phyloP scores from a whole-genome alignment of 768 basidiomycete species.

The Suillus subalutaceus region DNA sequence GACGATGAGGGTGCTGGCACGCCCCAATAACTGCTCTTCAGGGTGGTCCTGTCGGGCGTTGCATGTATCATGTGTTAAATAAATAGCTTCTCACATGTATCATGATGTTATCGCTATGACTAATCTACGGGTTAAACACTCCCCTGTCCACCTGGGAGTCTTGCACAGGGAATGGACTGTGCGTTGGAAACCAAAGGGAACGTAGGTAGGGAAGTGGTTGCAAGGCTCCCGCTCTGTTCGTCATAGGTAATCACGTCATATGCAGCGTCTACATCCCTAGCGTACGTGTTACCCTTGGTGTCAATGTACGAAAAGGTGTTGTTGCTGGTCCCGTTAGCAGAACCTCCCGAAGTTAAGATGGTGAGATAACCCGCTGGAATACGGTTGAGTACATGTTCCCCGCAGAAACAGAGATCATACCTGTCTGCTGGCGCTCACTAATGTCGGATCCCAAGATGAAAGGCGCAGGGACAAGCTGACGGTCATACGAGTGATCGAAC shows the following conservation, averaged over 20 bases:
- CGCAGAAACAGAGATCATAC: slow-evolving; percentile 36
- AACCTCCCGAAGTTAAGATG: slow-evolving; percentile 46
- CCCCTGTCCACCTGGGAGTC: slow-evolving; percentile 40
- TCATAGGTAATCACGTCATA: slow-evolving; percentile 66
- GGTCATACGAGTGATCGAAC: slow-evolving; percentile 73
- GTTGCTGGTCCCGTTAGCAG: slow-evolving; percentile 70
- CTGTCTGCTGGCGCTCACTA: slow-evolving; percentile 57
- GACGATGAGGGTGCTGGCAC: slow-evolving; percentile 4
- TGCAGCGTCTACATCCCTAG: slow-evolving; percentile 60
- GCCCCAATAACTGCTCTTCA: not conserved
- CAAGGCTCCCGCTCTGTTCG: slow-evolving; percentile 53
- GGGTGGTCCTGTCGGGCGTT: not conserved
- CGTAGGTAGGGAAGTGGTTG: slow-evolving; percentile 19
- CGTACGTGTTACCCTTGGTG: slow-evolving; percentile 60
- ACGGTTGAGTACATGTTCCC: slow-evolving; percentile 4
- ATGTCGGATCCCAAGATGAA: slow-evolving; percentile 63
- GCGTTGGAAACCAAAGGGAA: slow-evolving; percentile 6
- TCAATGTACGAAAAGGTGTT: slow-evolving; percentile 70
- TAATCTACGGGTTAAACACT: not conserved
- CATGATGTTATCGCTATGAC: not conserved
- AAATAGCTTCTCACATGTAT: not conserved
- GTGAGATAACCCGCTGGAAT: slow-evolving; percentile 53
- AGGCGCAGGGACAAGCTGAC: slow-evolving; percentile 58
- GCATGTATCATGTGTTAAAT: not conserved
- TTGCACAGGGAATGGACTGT: slow-evolving; percentile 19